phyloP scores from a whole-genome alignment of 257 asterid species.

The Ilex aquifolium region DNA sequence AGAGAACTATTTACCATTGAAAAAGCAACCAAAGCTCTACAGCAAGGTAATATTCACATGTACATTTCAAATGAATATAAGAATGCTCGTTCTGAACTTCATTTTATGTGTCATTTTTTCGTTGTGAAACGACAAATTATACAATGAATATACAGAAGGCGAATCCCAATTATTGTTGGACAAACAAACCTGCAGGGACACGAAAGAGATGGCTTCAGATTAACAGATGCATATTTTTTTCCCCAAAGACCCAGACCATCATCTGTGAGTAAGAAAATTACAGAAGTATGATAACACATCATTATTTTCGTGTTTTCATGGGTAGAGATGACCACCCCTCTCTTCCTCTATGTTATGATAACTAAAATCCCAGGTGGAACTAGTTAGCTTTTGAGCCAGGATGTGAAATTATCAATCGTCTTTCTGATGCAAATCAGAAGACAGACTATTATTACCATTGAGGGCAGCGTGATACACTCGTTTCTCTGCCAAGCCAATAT shows the following conservation, averaged over 20 bases:
- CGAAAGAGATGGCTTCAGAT: constrained; percentile 66
- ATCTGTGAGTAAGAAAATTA: constrained; percentile 20
- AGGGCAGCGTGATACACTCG: constrained; percentile 86
- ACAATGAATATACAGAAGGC: constrained; percentile 49
- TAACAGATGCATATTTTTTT: constrained; percentile 6
- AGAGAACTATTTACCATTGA: too few species aligned
- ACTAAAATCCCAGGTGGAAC: constrained; percentile 30
- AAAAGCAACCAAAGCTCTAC: too few species aligned
- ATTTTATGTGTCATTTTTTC: too few species aligned
- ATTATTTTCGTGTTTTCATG: constrained; percentile 15
- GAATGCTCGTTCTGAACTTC: too few species aligned
- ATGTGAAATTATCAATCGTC: constrained; percentile 66
- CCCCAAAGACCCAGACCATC: constrained; percentile 5
- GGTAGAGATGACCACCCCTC: constrained; percentile 25
- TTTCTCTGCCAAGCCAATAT: constrained; percentile 90
- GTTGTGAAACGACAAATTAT: neutral
- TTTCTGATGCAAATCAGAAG: constrained; percentile 87
- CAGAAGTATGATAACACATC: constrained; percentile 23
- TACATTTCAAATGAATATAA: too few species aligned
- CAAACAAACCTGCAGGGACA: constrained; percentile 81
- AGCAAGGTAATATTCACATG: too few species aligned
- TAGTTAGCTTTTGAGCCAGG: constrained; percentile 33
- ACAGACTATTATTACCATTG: constrained; percentile 78
- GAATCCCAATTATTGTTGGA: constrained; percentile 55
- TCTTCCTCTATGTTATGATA: constrained; percentile 19